Evolutionary conservation across 1,284 basidiomycete species (phyloP), one percentile per base, ranked within the genome.

Genomic region (Cystobasidiaceae sp.): DNA sequence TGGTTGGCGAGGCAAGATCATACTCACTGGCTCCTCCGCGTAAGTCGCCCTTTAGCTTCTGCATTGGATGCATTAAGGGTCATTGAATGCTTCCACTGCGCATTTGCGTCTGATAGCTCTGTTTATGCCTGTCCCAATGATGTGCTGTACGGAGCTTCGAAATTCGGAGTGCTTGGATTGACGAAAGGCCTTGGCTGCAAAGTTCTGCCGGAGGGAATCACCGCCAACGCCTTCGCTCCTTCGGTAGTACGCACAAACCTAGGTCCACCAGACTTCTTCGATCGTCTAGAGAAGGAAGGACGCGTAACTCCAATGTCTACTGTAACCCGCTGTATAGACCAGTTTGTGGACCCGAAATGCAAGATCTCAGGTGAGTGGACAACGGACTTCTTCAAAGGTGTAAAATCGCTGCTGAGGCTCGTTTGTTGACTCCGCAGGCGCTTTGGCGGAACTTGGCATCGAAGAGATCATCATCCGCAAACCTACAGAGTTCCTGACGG

Each of bases 41-140:
- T 71, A 56, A 56, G 54, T 44, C n/a, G n/a, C n/a, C n/a, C n/a
- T n/a, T n/a, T n/a, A 15, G 17, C 25, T 2, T 13, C 19, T 6
- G 19, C 23, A 4, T n/a, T 27, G 30, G 27, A 25, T 52, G 28
- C 17, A 21, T 13, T 8, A 28, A 33, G 32, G 34, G 23, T 15
- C 6, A 21, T 23, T 44, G 27, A 55, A 44, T 8, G 27, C 4
- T 27, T 11, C 23, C 41, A 6, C 17, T n/a, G 21, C 15, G 25
- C 25, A n/a, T 21, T 9, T 30, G 15, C 23, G n/a, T n/a, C n/a
- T n/a, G n/a, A n/a, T n/a, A 56, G 54, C 23, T 56, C 69, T 0
- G 60, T 71, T 56, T 70, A 71, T 54, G 64, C 68, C 9, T 71
- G 70, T 51, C 69, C 71, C 6, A 69, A 69, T 60, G 71, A 71